A percentile compares a stretch with the other conserved stretches of the same genome.
Evolutionary conservation across 2,329 filamentous ascomycete genomes (phyloP).

Genomic region (Didymella sp.): DNA sequence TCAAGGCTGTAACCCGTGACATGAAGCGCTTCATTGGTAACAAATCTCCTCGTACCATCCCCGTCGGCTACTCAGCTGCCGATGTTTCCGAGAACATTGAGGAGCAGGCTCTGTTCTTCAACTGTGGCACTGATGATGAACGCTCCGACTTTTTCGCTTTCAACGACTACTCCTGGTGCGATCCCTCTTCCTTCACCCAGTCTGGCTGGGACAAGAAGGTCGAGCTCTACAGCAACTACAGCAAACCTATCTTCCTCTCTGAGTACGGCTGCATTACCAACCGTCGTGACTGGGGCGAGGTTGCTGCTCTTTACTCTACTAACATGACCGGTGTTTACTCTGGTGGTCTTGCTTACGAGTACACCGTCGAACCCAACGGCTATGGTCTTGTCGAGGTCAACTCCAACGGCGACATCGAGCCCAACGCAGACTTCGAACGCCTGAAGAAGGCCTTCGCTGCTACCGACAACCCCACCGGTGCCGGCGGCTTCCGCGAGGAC

Average conservation of each 20-base stretch:
- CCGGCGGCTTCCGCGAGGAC: constrained; percentile 64
- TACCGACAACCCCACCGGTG: constrained; percentile 60
- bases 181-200: constrained; percentile 65
- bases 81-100: constrained; percentile 85
- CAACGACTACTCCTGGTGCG: constrained; percentile 83
- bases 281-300: constrained; percentile 80
- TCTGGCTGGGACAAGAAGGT: constrained; percentile 74
- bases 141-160: constrained; percentile 89
- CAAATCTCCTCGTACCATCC: constrained; percentile 70
- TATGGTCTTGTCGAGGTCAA: constrained; percentile 79
- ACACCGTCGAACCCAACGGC: constrained; percentile 68
- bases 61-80: constrained; percentile 82
- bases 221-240: constrained; percentile 47
- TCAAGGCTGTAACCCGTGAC: constrained; percentile 76
- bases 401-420: constrained; percentile 59
- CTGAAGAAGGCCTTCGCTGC: constrained; percentile 60
- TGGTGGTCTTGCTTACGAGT: constrained; percentile 95
- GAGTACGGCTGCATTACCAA: constrained; percentile 91
- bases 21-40: constrained; percentile 81
- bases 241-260: constrained; percentile 75
- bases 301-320: constrained; percentile 76
- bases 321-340: constrained; percentile 93
- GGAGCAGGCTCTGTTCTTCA: constrained; percentile 89
- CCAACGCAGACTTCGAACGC: constrained; percentile 68
- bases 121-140: constrained; percentile 85